Conservation (phyloP, 495 filamentous ascomycete species). For the Penicillium bialowiezense region DNA sequence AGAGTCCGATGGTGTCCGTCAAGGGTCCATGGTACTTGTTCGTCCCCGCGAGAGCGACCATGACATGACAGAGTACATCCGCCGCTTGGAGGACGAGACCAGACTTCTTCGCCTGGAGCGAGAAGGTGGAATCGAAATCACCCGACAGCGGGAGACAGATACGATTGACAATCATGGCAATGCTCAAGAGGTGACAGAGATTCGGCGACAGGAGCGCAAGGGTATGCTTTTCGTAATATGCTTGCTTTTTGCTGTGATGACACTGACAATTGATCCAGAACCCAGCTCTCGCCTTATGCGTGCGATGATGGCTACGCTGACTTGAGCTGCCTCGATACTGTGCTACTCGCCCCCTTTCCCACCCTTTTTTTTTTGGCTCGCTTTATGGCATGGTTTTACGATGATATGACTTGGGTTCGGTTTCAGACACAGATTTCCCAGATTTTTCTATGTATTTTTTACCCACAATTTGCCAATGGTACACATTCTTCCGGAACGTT, state of each 20-base stretch:
- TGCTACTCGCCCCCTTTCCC: background rate
- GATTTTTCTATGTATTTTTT: slow-evolving; percentile 8
- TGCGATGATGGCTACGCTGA: slow-evolving; percentile 76
- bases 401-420: slow-evolving; percentile 6
- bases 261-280: slow-evolving; percentile 33
- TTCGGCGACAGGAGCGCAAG: slow-evolving; percentile 74
- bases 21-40: slow-evolving; percentile 55
- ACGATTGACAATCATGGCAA: slow-evolving; percentile 46
- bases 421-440: background rate
- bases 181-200: slow-evolving; percentile 53
- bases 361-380: background rate
- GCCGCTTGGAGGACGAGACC: slow-evolving; percentile 51
- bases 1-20: slow-evolving; percentile 46
- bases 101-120: slow-evolving; percentile 41
- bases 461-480: background rate
- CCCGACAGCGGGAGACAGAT: slow-evolving; percentile 47
- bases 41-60: slow-evolving; percentile 49
- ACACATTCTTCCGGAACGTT: background rate
- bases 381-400: background rate
- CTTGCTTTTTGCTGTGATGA: slow-evolving; percentile 33
- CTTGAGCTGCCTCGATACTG: slow-evolving; percentile 35
- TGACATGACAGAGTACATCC: slow-evolving; percentile 59
- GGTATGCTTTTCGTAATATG: slow-evolving; percentile 69
- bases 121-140: slow-evolving; percentile 37
- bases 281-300: slow-evolving; percentile 63